Base-by-base conservation (phyloP, 345 rosid species). In the Pistacia atlantica region DNA sequence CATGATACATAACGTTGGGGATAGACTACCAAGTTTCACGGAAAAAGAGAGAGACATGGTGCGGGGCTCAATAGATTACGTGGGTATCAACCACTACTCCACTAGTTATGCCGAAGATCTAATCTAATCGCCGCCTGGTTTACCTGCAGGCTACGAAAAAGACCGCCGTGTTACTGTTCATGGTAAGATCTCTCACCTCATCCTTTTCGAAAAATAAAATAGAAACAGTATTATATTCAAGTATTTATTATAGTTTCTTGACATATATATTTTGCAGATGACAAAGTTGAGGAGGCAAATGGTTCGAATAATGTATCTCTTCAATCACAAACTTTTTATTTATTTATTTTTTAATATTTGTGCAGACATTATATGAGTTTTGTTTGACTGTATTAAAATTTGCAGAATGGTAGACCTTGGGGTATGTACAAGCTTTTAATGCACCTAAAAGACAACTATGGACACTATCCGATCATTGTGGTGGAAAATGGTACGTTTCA, bases 1-100 rank as follows among this genome's bases (percentile, higher is more conserved):
- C 12, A 86, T 90, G 86, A 90, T 84, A 79, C 66, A 84, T 11
- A 80, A 80, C 16, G 84, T 87, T 12, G 84, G 79, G 14, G 71
- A 80, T 8, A 81, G 94, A 65, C 73, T 90, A 35, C 94, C 92
- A 8, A 80, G 83, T 61, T 90, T 90, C 63, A 81, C 81, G 0
- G 3, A 55, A 11, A 63, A 64, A 20, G 85, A 87, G 66, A 75
- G 75, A 11, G 69, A 80, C 73, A 79, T 87, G 65, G 88, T 89
- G 73, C 87, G 84, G 59, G 89, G 89, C 17, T 83, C 88, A 1
- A 58, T 76, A 10, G 89, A 87, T 77, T 83, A 74, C 56, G 67
- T 89, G 22, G 89, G 92, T 18, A 78, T 89, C 80, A 90, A 87
- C 65, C 90, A 87, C 18, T 87, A 90, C 49, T 85, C 90, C 4